Evolutionary conservation across 1,284 basidiomycete species (phyloP), one percentile per base, ranked within the genome.

Genomic region (Fomitopsis palustris): DNA sequence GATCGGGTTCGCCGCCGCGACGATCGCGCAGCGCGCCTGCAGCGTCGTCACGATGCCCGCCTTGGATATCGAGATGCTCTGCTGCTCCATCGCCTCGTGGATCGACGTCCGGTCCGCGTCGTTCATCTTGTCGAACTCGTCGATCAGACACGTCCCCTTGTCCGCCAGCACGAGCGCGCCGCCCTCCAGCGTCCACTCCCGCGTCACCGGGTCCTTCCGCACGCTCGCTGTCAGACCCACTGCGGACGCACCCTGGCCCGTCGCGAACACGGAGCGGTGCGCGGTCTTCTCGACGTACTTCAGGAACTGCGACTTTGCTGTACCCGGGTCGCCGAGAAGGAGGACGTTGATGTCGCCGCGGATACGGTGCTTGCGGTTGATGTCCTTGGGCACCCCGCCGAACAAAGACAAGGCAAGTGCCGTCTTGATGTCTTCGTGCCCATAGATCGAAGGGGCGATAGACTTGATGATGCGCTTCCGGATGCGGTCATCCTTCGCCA

Each of bases 91-190:
- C 2, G 97, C 97, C 75, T 99, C 96, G 79, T 99, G 97, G 69
- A 99, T 99, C 7, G 95, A 98, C 12, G 96, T 98, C 64, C 95
- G 83, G 75, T 96, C 94, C 33, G 93, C 86, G 69, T 99, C 96
- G 77, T 99, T 99, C 96, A 99, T 99, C 82, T 99, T 99, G 81
- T 99, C 96, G 74, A 99, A 99, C 76, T 99, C 97, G 76, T 99
- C 96, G 67, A 99, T 99, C 35, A 99, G 80, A 70, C 97, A 99
- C 38, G 92, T 93, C n/a, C 96, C 96, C 78, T 98, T 98, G 78
- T 99, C 96, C 0, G 96, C 97, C 25, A 99, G 81, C 41, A 99
- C 97, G 10, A 99, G 81, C 3, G 96, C 96, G 17, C 96, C 97
- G 17, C 97, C 97, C 74, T 99, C 97, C 37, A 99, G 83, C 2